Evolutionary conservation across 345 rosid species (phyloP).

Genomic region (Syzygium grande): DNA sequence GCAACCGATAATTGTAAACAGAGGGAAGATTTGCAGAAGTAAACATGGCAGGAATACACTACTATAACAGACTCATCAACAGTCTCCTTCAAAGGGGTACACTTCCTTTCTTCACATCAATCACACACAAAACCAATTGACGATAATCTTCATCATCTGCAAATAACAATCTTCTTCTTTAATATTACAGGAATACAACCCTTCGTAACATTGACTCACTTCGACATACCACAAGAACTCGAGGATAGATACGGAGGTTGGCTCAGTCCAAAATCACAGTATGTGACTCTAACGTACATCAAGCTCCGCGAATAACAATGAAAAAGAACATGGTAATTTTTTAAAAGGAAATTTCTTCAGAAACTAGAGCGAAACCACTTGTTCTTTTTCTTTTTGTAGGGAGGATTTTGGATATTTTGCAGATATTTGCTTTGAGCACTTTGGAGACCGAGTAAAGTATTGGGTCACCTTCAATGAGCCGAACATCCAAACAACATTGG

Average conservation of each 20-base stretch:
- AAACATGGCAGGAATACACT: constrained; percentile 48
- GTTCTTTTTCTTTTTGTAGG: constrained; percentile 13
- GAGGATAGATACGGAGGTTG: constrained; percentile 66
- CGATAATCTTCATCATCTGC: neutral
- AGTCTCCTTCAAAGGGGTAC: constrained; percentile 46
- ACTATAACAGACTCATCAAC: constrained; percentile 49
- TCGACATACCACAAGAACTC: constrained; percentile 67
- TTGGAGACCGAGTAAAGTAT: constrained; percentile 49
- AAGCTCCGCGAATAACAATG: neutral
- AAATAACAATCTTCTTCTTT: neutral
- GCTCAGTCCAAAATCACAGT: constrained; percentile 62
- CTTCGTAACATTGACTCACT: constrained; percentile 69
- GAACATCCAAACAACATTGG: constrained; percentile 31
- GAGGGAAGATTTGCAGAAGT: constrained; percentile 66
- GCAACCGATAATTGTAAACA: neutral
- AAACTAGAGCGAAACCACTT: neutral
- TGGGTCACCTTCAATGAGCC: constrained; percentile 70
- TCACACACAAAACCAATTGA: neutral
- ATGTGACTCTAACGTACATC: neutral
- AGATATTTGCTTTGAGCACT: constrained; percentile 43
- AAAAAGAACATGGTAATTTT: neutral
- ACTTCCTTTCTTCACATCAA: neutral
- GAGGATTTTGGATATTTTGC: constrained; percentile 53
- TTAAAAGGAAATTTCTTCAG: neutral
- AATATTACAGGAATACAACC: constrained; percentile 60